Evolutionary conservation across 257 asterid genomes (phyloP), one percentile per base, ranked within the genome.

Genomic region (Solanum bulbocastanum): DNA sequence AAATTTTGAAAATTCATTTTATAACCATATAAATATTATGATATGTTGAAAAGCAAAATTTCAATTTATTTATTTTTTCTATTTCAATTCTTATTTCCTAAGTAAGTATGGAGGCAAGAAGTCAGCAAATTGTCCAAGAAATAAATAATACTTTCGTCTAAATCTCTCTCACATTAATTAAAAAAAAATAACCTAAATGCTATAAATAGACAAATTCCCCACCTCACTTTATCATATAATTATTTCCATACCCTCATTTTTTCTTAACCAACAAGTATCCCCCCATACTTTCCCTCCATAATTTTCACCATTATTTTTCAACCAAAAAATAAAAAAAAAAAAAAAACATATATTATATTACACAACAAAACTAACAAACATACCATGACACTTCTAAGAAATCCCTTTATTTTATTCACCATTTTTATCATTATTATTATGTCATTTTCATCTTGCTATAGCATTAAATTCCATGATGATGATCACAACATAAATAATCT

Each of bases 91-190:
- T 81, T 81, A 27, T 81, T 81, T 81, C 37, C 42, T 30, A 81
- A 79, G 66, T 22, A 79, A 81, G 85, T 81, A 81, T 81, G 85
- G 85, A 81, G 85, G 85, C 4, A 81, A 46, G 66, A 81, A 81
- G 85, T 81, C 85, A 81, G 16, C 85, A 81, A 46, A 81, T 81
- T 81, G 85, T 81, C 68, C 66, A 81, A 81, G 85, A 81, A 81
- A 81, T 81, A 60, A 23, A 22, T 60, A 60, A 22, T 60, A 60
- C 69, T 60, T 60, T 60, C 69, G 69, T 60, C 27, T 60, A 60
- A 60, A 60, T 60, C 69, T 60, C 69, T 60, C 30, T 60, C 69
- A 60, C 69, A 22, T 8, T 60, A 18, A 20, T 20, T 22, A 2
- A 2, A 56, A 22, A 60, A 60, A 1, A 46, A 39, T 0, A 79